Conservation (phyloP, 2,329 filamentous ascomycete genomes). For the Aspergillus sp. region DNA sequence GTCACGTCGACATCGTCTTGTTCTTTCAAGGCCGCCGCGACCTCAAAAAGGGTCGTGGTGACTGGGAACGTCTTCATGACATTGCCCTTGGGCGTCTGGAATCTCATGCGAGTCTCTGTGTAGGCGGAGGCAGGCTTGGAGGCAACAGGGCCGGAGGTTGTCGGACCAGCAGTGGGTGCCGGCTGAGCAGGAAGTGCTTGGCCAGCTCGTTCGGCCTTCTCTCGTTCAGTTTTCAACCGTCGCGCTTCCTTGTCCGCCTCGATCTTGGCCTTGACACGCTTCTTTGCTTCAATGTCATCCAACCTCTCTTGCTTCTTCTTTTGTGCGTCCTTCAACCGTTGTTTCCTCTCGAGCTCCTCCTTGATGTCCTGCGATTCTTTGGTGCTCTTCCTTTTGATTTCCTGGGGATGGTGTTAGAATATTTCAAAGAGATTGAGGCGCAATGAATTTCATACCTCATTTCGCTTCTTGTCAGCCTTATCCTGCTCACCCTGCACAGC, state of each 20-base stretch:
- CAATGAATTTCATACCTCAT: slow-evolving; percentile 55
- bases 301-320: slow-evolving; percentile 82
- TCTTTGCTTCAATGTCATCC: slow-evolving; percentile 78
- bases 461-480: slow-evolving; percentile 73
- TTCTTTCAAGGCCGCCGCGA: slow-evolving; percentile 66
- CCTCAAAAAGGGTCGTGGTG: slow-evolving; percentile 87
- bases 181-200: slow-evolving; percentile 47
- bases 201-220: slow-evolving; percentile 83
- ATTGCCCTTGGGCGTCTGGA: slow-evolving; percentile 70
- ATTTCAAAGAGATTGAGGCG: too few species aligned
- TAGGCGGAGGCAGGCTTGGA: slow-evolving; percentile 64
- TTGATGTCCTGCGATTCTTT: slow-evolving; percentile 83
- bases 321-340: slow-evolving; percentile 85
- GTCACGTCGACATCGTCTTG: slow-evolving; percentile 65
- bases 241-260: slow-evolving; percentile 90
- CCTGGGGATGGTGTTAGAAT: slow-evolving; percentile 25
- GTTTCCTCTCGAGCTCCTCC: slow-evolving; percentile 79
- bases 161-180: slow-evolving; percentile 37
- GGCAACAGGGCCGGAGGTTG: slow-evolving; percentile 41
- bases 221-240: slow-evolving; percentile 72
- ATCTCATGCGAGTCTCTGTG: slow-evolving; percentile 70
- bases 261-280: slow-evolving; percentile 85
- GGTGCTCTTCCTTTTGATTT: slow-evolving; percentile 77
- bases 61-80: slow-evolving; percentile 82
- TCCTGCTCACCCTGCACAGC: slow-evolving; percentile 63